Base-by-base conservation (phyloP, 208 protist genomes). In the Trypanosoma melophagium region DNA sequence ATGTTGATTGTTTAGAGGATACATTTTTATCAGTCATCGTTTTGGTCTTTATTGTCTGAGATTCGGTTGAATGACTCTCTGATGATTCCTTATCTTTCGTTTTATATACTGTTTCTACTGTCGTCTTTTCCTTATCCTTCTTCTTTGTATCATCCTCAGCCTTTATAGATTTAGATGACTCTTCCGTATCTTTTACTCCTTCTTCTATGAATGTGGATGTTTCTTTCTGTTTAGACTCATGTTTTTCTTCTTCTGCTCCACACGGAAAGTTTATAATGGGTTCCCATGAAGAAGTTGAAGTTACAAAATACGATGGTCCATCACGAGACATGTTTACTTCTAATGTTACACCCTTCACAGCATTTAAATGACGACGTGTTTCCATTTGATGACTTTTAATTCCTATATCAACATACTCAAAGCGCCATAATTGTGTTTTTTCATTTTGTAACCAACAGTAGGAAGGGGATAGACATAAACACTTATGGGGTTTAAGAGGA, bases 401-500 rank as follows among this genome's bases (percentile, higher is more conserved):
- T 21, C 90, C 90, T 52, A 93, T 60, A 63, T 96, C 90, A 21
- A 96, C 79, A 71, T 92, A 96, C 2, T 77, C 63, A 77, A 96
- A 86, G 12, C 73, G 60, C 87, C 87, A 96, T 55, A 87, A 49
- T 47, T 83, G 70, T 28, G 78, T 79, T 54, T 80, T 80, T 25
- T 80, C 83, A 58, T 74, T 77, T 45, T 89, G 84, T 17, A 58
- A 25, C 90, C 90, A 96, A 59, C 72, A 79, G 64, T 92, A 93
- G 8, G 87, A 90, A 3, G 90, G 86, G 8, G 81, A 68, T 50
- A 90, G 65, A 75, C 84, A 96, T 35, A 91, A 65, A 5, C 71
- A 74, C 44, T 79, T 78, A 60, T 88, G 86, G 21, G 87, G 80
- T 24, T 66, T 50, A 16, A 71, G 58, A 8, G 77, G 55, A 24